Conservation (phyloP, 495 filamentous ascomycete species). For the Penicillium ucsense region DNA sequence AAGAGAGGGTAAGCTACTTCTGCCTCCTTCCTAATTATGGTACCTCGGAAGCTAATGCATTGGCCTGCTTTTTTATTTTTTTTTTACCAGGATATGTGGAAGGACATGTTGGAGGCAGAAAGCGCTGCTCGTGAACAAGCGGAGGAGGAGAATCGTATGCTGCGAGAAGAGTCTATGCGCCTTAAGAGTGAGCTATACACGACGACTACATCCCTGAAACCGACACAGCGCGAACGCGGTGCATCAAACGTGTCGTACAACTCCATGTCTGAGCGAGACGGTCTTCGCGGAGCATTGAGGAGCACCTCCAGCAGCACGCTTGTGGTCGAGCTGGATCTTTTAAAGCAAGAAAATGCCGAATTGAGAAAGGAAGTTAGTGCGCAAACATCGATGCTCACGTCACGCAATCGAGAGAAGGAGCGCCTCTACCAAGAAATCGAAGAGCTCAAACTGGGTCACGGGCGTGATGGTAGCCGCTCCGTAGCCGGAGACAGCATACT, state of each 20-base stretch:
- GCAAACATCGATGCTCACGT: slow-evolving; percentile 96
- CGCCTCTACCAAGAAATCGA: slow-evolving; percentile 94
- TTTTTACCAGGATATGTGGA: slow-evolving; percentile 63
- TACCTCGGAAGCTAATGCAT: background rate
- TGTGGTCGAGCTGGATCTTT: slow-evolving; percentile 61
- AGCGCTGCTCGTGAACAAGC: slow-evolving; percentile 81
- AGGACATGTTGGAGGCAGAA: slow-evolving; percentile 90
- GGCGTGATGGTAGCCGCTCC: slow-evolving; percentile 52
- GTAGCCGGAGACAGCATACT: slow-evolving; percentile 83
- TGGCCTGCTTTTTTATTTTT: background rate
- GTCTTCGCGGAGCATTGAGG: slow-evolving; percentile 41
- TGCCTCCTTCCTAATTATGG: too few species aligned
- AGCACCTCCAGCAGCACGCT: slow-evolving; percentile 57
- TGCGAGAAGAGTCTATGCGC: slow-evolving; percentile 75
- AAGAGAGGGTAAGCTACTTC: slow-evolving; percentile 53
- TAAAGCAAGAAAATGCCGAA: slow-evolving; percentile 88
- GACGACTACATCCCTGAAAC: slow-evolving; percentile 10
- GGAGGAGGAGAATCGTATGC: slow-evolving; percentile 74
- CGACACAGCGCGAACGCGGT: slow-evolving; percentile 45
- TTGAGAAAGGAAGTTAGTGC: slow-evolving; percentile 85
- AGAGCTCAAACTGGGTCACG: slow-evolving; percentile 79
- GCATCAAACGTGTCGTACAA: slow-evolving; percentile 52
- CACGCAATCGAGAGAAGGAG: slow-evolving; percentile 88
- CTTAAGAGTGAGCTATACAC: slow-evolving; percentile 55
- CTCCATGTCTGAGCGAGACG: slow-evolving; percentile 49